phyloP scores from a whole-genome alignment of 352 stramenopile genomes.

The Aphanomyces invadans region DNA sequence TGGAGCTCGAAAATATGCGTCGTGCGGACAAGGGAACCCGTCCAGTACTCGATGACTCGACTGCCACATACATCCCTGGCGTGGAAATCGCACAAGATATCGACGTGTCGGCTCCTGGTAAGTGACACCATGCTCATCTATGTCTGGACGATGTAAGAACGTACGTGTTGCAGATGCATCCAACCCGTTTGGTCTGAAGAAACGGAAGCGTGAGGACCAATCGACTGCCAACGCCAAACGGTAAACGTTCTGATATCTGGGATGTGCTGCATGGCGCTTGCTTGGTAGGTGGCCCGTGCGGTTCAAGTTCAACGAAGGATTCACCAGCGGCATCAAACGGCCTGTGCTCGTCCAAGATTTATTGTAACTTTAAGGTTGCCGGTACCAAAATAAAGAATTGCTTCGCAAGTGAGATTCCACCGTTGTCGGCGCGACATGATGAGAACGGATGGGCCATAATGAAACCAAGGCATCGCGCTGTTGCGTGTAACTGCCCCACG shows the following conservation, averaged over 20 bases:
- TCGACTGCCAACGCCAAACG: conserved; percentile 6
- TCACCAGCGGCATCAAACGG: conserved; percentile 86
- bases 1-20: conserved; percentile 74
- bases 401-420: background rate
- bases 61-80: conserved; percentile 6
- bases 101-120: too few species aligned
- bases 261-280: background rate
- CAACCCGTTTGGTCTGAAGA: conserved; percentile 21
- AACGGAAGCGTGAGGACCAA: conserved; percentile 20
- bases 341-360: conserved; percentile 82
- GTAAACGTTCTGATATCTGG: background rate
- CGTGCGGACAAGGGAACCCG: conserved; percentile 37
- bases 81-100: too few species aligned
- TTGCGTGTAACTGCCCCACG: too few species aligned
- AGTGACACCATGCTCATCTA: too few species aligned
- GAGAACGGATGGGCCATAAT: too few species aligned
- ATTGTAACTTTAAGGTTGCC: too few species aligned
- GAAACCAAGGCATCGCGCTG: too few species aligned
- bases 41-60: background rate
- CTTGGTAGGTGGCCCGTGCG: conserved; percentile 34
- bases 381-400: too few species aligned
- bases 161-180: background rate
- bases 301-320: conserved; percentile 88
- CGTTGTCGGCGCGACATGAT: too few species aligned
- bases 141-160: too few species aligned